These are phyloP conservation scores for Aureobasidium melanogenum DNA, from an alignment of 2,329 filamentous ascomycete genomes.

Conservation along the genomic window DNA sequence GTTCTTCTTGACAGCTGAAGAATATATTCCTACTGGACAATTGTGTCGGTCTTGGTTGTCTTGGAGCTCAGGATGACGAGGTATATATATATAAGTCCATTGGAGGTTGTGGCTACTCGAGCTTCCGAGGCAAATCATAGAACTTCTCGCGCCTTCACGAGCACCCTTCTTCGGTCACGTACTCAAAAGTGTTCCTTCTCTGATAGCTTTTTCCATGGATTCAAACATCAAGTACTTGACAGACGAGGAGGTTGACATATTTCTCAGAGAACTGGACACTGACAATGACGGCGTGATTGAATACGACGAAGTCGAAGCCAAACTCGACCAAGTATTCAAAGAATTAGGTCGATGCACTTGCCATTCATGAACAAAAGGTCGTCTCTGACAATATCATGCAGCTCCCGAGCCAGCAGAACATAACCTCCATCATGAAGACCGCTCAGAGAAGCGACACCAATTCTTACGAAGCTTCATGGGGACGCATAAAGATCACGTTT, in stretches of 20 bases:
- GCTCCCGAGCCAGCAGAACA: conserved; percentile 39
- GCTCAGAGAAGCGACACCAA: conserved; percentile 36
- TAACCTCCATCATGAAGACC: conserved; percentile 32
- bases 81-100: neutral
- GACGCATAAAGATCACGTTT: conserved; percentile 34
- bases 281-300: conserved; percentile 45
- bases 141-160: neutral
- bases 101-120: too few species aligned
- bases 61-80: neutral
- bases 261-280: conserved; percentile 45
- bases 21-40: neutral
- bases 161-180: too few species aligned
- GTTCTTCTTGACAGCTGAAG: neutral
- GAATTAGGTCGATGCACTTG: neutral
- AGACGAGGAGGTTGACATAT: conserved; percentile 40
- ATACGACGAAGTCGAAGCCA: conserved; percentile 44
- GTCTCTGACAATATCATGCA: conserved; percentile 32
- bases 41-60: neutral
- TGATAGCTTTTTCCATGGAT: neutral
- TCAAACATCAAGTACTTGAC: conserved; percentile 22
- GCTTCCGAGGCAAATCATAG: neutral
- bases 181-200: too few species aligned
- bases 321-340: conserved; percentile 39
- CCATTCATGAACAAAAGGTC: conserved; percentile 21
- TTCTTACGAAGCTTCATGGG: conserved; percentile 46